Conservation (phyloP, 495 filamentous ascomycete species). For the Penicillium cataractarum region DNA sequence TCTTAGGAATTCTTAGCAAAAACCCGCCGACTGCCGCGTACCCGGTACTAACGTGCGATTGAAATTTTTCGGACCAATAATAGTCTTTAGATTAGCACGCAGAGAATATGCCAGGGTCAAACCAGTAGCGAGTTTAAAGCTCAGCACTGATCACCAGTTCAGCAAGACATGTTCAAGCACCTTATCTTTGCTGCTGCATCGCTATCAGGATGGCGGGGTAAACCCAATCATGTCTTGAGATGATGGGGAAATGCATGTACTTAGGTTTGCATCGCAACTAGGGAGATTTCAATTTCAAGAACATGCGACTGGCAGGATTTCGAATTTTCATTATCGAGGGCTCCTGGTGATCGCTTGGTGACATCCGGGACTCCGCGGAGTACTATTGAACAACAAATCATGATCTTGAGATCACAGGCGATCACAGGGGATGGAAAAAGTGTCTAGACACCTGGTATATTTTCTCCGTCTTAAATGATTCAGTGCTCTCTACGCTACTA, state of each 20-base stretch:
- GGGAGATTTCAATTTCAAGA: not conserved
- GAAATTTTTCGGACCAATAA: slow-evolving; percentile 6
- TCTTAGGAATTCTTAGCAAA: not conserved
- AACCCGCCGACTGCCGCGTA: not conserved
- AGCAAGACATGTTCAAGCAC: not conserved
- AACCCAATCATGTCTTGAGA: not conserved
- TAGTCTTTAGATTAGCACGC: not conserved
- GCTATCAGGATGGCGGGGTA: not conserved
- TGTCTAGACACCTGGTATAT: not conserved
- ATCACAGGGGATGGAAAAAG: too few species aligned
- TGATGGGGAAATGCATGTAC: not conserved
- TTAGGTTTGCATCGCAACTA: not conserved
- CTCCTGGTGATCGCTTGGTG: too few species aligned
- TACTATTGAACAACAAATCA: not conserved
- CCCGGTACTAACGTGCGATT: not conserved
- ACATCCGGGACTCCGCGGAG: not conserved
- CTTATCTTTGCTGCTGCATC: not conserved
- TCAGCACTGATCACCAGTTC: not conserved
- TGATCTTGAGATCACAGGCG: not conserved
- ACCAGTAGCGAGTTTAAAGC: not conserved
- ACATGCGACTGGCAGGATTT: not conserved
- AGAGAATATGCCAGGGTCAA: not conserved
- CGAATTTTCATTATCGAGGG: not conserved
- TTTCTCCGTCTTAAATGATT: not conserved
- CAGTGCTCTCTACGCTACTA: not conserved